Evolutionary conservation across 2,329 filamentous ascomycete species (phyloP), one percentile per base, ranked within the genome.

Genomic region (Xylariaceae sp.): DNA sequence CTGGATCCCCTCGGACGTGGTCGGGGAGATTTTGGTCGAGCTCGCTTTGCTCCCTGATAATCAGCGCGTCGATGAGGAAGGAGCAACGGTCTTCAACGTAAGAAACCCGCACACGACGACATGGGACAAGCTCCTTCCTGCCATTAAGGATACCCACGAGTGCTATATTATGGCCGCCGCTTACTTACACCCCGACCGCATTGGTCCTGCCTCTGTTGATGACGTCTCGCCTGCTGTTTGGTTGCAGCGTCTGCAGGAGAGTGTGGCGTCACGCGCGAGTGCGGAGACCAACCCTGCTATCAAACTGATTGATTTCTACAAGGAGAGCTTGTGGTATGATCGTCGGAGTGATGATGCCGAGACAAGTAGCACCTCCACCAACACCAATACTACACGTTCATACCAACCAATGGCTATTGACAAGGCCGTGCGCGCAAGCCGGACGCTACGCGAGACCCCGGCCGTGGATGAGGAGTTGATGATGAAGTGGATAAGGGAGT

Each of bases 281-380:
- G n/a, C n/a, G n/a, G n/a, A n/a, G n/a, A n/a, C n/a, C n/a, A 60
- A 59, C 19, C 59, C 59, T 5, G 59, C 56, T 5, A 41, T 55
- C 3, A 60, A 59, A 42, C 18, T 62, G 19, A 19, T 57, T 2
- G 55, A 53, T 1, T 61, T 60, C 34, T 60, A 62, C 32, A 30
- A 31, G 5, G 38, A 55, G n/a, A 32, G 32, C 4, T 6, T 54
- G 3, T 50, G 43, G 38, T 26, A 36, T 11, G 3, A 15, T 3
- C 2, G 16, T 13, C 9, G 6, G 4, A n/a, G 31, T 5, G 8
- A 24, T 17, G 28, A 18, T 2, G n/a, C n/a, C 17, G 4, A 9
- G 24, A 23, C 40, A 44, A 14, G 23, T 14, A 9, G 52, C 52
- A 31, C 37, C n/a, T n/a, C n/a, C n/a, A n/a, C n/a, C n/a, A n/a